A percentile compares a stretch with the other conserved stretches of the same genome.
Conservation (phyloP, 148 eudicot species). For the Vaccinium myrtillus region DNA sequence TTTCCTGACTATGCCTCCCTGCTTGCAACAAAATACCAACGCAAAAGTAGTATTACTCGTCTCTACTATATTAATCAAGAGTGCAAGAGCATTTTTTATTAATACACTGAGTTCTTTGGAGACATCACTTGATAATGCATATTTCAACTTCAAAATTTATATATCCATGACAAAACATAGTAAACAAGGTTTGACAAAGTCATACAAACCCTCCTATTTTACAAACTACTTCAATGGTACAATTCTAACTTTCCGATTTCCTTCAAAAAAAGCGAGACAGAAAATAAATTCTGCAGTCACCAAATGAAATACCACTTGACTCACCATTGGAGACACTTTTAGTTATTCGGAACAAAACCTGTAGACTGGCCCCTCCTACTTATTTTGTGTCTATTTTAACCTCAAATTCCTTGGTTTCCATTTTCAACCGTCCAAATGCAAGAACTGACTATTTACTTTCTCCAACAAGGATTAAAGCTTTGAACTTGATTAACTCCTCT, state of each 20-base stretch:
- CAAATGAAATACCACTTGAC: background rate
- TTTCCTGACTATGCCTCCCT: no score
- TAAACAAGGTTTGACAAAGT: no score
- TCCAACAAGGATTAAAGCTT: background rate
- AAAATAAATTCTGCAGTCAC: no score
- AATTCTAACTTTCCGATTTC: no score
- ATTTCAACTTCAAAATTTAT: background rate
- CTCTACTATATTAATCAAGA: no score
- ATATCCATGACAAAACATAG: no score
- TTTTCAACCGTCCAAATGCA: background rate
- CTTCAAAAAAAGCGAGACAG: no score
- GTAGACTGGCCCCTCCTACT: background rate
- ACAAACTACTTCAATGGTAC: background rate
- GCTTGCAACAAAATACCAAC: background rate
- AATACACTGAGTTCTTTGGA: no score
- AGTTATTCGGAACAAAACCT: background rate
- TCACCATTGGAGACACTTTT: background rate
- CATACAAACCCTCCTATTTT: background rate
- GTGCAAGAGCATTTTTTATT: no score
- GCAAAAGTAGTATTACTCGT: background rate
- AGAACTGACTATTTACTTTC: background rate
- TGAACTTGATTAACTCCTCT: background rate
- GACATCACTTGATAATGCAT: background rate
- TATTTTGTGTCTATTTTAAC: background rate
- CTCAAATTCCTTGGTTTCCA: background rate